phyloP scores from a whole-genome alignment of 352 stramenopile genomes.

The Pythium guiyangense region DNA sequence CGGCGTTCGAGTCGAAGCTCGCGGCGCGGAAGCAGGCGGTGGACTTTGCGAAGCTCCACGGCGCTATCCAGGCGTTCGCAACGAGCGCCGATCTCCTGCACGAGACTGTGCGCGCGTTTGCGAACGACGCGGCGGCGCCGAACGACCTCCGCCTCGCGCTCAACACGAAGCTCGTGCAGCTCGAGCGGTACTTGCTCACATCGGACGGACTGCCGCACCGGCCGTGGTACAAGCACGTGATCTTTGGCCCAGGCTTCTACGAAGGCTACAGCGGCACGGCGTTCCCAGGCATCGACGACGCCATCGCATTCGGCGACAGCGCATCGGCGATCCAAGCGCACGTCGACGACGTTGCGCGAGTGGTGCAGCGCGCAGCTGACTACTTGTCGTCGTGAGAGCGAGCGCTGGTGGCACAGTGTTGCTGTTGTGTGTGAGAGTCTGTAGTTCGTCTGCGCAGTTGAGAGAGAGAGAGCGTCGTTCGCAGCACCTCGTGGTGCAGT shows the following conservation, averaged over 20 bases:
- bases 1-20: conserved; percentile 22
- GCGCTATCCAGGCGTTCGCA: conserved; percentile 37
- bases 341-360: conserved; percentile 32
- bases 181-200: conserved; percentile 42
- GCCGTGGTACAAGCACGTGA: conserved; percentile 55
- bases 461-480: no score
- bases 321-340: conserved; percentile 29
- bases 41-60: conserved; percentile 26
- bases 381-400: no score
- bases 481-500: no score
- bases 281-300: conserved; percentile 46
- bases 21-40: conserved; percentile 19
- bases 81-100: conserved; percentile 27
- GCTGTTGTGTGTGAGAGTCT: no score
- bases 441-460: no score
- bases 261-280: conserved; percentile 43
- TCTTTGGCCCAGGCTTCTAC: no score
- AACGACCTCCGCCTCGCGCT: no score
- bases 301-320: conserved; percentile 40
- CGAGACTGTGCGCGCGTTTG: conserved; percentile 1
- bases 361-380: no score
- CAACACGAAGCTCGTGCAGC: conserved; percentile 43
- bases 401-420: no score
- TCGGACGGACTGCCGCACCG: conserved; percentile 39
- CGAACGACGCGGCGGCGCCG: background rate